Percentiles rank a stretch among this genome's conserved stretches.
phyloP scores from a whole-genome alignment of 2,329 filamentous ascomycete genomes.

The Sporothrix variecibatus region DNA sequence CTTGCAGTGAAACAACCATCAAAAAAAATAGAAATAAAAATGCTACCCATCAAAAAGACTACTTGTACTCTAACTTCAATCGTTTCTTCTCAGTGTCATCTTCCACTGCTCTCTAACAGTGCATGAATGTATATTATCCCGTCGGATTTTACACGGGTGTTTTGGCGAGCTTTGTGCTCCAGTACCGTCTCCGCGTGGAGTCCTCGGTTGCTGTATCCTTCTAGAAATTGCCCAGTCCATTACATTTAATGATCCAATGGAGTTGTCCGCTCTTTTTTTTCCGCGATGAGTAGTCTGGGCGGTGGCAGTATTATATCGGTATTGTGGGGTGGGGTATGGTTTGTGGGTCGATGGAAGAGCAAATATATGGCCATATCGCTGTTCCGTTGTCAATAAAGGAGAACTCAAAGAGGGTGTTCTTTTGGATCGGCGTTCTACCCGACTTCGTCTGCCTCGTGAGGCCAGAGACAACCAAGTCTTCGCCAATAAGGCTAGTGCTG shows the following conservation, averaged over 20 bases:
- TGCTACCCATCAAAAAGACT: background rate
- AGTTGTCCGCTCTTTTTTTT: background rate
- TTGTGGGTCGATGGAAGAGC: background rate
- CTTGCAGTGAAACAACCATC: background rate
- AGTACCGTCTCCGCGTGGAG: background rate
- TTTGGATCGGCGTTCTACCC: background rate
- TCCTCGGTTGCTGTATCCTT: background rate
- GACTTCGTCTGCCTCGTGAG: conserved; percentile 16
- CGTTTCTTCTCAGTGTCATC: background rate
- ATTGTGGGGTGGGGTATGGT: background rate
- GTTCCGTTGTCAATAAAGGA: too few relatives aligned
- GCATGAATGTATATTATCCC: background rate
- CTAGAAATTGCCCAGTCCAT: background rate
- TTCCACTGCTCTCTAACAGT: background rate
- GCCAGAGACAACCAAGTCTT: conserved; percentile 26
- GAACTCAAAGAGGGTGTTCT: background rate
- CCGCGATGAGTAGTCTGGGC: background rate
- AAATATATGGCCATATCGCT: background rate
- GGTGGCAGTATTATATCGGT: background rate
- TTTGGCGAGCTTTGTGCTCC: background rate
- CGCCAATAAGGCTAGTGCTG: conserved; percentile 28
- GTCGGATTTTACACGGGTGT: background rate
- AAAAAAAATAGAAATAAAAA: background rate
- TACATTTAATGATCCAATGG: background rate
- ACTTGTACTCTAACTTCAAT: background rate